Evolutionary conservation across 768 basidiomycete species (phyloP).

Genomic region (Phaeolepiota aurea): DNA sequence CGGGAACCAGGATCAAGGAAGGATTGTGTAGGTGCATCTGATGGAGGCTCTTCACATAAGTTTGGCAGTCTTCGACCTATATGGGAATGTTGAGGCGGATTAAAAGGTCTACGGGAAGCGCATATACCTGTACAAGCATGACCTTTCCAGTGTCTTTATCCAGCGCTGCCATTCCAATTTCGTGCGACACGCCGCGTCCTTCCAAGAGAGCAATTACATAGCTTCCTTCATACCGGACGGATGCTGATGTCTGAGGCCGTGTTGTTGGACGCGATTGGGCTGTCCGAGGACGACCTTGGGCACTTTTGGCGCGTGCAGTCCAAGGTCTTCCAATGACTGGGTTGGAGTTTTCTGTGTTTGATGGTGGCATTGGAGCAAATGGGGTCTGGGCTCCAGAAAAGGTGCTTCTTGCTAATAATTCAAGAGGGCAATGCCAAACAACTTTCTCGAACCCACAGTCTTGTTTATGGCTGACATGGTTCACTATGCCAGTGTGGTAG

Average conservation of each 20-base stretch:
- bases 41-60: conserved; percentile 83
- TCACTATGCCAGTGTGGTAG: too few species aligned
- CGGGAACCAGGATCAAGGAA: conserved; percentile 66
- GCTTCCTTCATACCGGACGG: conserved; percentile 48
- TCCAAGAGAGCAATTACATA: conserved; percentile 68
- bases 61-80: conserved; percentile 79
- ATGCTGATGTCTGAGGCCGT: conserved; percentile 60
- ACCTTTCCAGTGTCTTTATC: conserved; percentile 72
- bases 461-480: too few species aligned
- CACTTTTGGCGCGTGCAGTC: conserved; percentile 9
- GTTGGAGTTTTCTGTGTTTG: conserved; percentile 4
- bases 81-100: not conserved
- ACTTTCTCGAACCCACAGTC: too few species aligned
- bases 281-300: conserved; percentile 39
- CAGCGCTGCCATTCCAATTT: conserved; percentile 85
- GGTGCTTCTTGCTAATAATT: too few species aligned
- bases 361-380: not conserved
- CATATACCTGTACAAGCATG: conserved; percentile 64
- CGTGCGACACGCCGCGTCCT: conserved; percentile 69
- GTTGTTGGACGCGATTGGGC: conserved; percentile 51
- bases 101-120: conserved; percentile 2
- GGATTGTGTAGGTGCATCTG: conserved; percentile 78
- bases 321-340: conserved; percentile 11
- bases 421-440: too few species aligned
- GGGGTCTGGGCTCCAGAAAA: too few species aligned